These are phyloP conservation scores for Coemansia sp. DNA, from an alignment of 371 early-diverging fungal species.

Conservation along the genomic window DNA sequence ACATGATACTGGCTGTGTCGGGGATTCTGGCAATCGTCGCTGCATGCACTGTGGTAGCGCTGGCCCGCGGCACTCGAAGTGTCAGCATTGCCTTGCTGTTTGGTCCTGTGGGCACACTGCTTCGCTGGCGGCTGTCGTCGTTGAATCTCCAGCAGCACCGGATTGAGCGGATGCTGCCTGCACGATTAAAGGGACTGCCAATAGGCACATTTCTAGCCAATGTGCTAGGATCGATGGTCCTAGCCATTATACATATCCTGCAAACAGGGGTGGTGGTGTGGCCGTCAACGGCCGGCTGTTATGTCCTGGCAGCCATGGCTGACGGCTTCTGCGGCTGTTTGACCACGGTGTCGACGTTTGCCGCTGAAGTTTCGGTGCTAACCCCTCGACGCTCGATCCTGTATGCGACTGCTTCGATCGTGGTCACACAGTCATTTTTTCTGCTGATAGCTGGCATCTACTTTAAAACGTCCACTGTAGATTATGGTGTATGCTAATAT, in stretches of 20 bases:
- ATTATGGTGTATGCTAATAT: conserved; percentile 28
- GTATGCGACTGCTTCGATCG: conserved; percentile 33
- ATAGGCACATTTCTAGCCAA: conserved; percentile 72
- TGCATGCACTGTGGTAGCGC: conserved; percentile 49
- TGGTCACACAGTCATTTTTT: conserved; percentile 27
- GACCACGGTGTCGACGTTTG: conserved; percentile 75
- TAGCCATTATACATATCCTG: conserved; percentile 58
- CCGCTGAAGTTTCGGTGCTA: conserved; percentile 44
- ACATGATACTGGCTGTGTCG: conserved; percentile 6
- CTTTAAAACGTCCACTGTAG: conserved; percentile 36
- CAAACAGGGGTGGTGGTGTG: conserved; percentile 40
- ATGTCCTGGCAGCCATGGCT: conserved; percentile 56
- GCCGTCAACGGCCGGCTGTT: conserved; percentile 53
- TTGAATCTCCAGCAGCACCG: conserved; percentile 46
- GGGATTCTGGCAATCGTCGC: conserved; percentile 22
- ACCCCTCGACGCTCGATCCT: conserved; percentile 12
- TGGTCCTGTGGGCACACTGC: conserved; percentile 57
- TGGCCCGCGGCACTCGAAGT: conserved; percentile 21
- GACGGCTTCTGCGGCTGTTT: conserved; percentile 76
- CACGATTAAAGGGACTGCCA: conserved; percentile 33
- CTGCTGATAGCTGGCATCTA: conserved; percentile 43
- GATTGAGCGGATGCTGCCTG: conserved; percentile 5
- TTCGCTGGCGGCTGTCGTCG: conserved; percentile 67
- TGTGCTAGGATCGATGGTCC: conserved; percentile 57
- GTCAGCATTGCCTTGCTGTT: conserved; percentile 44